Evolutionary conservation across 176 grass and related monocot genomes (phyloP), one percentile per base, ranked within the genome.

Genomic region (Aegilops speltoides): DNA sequence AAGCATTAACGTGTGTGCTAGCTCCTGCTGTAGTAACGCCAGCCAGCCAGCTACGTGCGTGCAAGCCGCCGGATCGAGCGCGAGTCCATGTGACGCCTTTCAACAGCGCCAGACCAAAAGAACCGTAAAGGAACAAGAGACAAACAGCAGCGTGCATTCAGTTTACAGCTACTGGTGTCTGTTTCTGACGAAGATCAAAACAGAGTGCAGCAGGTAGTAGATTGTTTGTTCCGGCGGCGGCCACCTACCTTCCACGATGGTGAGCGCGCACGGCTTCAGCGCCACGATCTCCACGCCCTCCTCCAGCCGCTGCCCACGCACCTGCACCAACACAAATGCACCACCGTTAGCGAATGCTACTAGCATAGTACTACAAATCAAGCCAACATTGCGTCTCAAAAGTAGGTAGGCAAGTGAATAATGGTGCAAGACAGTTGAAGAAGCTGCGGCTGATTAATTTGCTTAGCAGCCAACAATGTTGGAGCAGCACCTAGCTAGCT

Each of bases 261-360:
- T 80, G 22, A 99, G 92, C 23, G 87, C 37, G 71, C 91, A 94
- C 62, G 97, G 97, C 25, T 91, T 99, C 0, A 99, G 89, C 26
- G 89, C 82, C 85, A 87, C 62, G 80, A 99, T 84, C 79, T 99
- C 97, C 85, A 96, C 90, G 88, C 88, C 89, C 46, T 96, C 92
- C 5, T 91, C 89, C 9, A 94, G 85, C 85, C 92, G 87, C 23
- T 84, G 90, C 56, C 92, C 97, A 3, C 97, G 88, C 24, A 77
- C 90, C 97, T 99, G 91, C 83, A 59, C 0, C 5, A 0, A 66
- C 25, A 7, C 68, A 45, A 28, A 65, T 29, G 56, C 24, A 1
- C 29, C 6, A 19, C 36, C 28, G 25, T 59, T 43, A 43, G 41
- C 37, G 2, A 38, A 38, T 38, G 2, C 37, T 38, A 38, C n/a